Percentiles rank a stretch among this genome's conserved stretches.
These are phyloP conservation scores for Yarrowia hollandica DNA, from an alignment of 805 yeast species.

Conservation along the genomic window DNA sequence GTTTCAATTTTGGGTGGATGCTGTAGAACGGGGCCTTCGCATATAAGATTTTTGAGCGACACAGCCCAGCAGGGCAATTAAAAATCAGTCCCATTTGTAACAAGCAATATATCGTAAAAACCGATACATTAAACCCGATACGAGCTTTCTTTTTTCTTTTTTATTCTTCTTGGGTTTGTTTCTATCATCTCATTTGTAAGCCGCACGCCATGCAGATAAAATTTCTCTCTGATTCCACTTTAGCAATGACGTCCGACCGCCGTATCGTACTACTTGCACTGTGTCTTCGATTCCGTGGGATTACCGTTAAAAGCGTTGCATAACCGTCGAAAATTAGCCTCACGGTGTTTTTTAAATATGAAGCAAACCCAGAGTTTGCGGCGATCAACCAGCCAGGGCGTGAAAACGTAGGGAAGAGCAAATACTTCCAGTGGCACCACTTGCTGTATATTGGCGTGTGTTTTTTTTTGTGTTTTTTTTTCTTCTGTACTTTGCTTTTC, in stretches of 20 bases:
- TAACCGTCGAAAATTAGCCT: not conserved
- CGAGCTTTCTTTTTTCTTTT: not conserved
- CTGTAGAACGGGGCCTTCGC: conserved; percentile 65
- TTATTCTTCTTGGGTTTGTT: too few species aligned
- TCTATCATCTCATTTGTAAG: conserved; percentile 9
- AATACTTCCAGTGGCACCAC: too few species aligned
- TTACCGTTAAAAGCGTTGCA: conserved; percentile 8
- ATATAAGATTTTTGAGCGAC: conserved; percentile 37
- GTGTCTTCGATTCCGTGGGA: too few species aligned
- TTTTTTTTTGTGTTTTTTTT: too few species aligned
- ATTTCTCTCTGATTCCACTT: not conserved
- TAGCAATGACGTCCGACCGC: too few species aligned
- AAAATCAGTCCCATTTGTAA: too few species aligned
- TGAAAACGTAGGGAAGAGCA: too few species aligned
- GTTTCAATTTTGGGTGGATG: conserved; percentile 65
- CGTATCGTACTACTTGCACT: too few species aligned
- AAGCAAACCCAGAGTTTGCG: conserved; percentile 1
- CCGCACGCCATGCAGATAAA: conserved; percentile 1
- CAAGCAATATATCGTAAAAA: not conserved
- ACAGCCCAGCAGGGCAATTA: not conserved
- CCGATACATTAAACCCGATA: not conserved
- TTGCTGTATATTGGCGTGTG: too few species aligned
- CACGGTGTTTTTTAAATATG: too few species aligned
- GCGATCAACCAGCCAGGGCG: not conserved
- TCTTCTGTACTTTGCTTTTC: too few species aligned